Base-by-base conservation (phyloP, 495 filamentous ascomycete genomes). In the Penicillium longicatenatum region DNA sequence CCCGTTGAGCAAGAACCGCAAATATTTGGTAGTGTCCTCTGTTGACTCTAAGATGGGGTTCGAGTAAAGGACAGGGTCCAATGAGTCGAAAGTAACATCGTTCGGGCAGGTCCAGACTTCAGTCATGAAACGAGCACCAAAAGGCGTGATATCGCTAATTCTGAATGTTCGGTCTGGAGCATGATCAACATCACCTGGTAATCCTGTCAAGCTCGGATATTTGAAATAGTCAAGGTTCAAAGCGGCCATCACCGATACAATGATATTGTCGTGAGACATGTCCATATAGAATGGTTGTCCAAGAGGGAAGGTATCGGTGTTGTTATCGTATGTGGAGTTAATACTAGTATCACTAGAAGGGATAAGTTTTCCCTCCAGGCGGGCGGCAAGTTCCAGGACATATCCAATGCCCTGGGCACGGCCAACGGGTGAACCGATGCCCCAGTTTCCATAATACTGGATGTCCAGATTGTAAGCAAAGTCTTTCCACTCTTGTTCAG, bases 401-500 rank as follows among this genome's bases (percentile, higher is more conserved):
- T 84, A 89, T 20, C 84, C 85, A 47, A 87, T 81, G 3, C 84
- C 86, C 20, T 85, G 77, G 16, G 86, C 86, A 17, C 86, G 77
- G 35, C 84, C 85, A 16, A 78, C 79, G 0, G 84, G 79, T 5
- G 83, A 83, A 16, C 81, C 81, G 63, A 85, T 85, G 44, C 70
- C 80, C 42, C 75, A 75, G 58, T 79, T 71, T 19, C 84, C 84
- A 53, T 82, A 79, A 70, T 86, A 90, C 29, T 70, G 66, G 30
- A 89, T 69, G 58, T 89, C 86, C 39, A 84, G 60, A 20, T 72
- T 70, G 65, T 84, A 84, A 47, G 79, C 81, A 61, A 78, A 85
- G 47, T 75, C 79, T 17, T 71, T 61, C 80, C 80, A 85, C 64
- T 85, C 82, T 46, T 81, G 70, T 45, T 78, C 79, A 17, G 81